phyloP scores from a whole-genome alignment of 2,329 filamentous ascomycete genomes.

The Colletotrichum gloeosporioides region DNA sequence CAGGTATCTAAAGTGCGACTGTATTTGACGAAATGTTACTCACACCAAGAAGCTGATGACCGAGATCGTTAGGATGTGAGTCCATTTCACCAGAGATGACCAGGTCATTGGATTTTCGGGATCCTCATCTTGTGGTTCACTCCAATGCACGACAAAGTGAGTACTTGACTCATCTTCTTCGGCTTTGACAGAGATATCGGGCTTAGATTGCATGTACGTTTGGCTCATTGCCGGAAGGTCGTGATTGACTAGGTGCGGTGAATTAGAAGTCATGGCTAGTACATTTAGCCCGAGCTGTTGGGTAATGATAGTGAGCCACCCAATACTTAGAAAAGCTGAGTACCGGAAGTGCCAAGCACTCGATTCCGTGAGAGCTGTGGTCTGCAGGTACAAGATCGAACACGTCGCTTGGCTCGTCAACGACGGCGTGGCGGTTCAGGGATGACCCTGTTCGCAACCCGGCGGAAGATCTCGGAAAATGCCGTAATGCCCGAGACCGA shows the following conservation, averaged over 20 bases:
- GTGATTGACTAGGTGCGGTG: neutral
- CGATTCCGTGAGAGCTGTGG: neutral
- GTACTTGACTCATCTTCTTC: no score
- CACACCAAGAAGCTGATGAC: slow-evolving; percentile 46
- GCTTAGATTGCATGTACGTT: neutral
- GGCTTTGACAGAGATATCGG: neutral
- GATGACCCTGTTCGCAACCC: neutral
- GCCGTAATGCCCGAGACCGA: neutral
- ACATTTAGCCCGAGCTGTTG: neutral
- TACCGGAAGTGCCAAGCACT: neutral
- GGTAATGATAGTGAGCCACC: neutral
- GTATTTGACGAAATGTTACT: slow-evolving; percentile 44
- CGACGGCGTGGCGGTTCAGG: neutral
- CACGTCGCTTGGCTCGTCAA: neutral
- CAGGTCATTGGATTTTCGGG: slow-evolving; percentile 59
- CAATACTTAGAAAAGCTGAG: neutral
- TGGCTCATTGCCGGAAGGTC: neutral
- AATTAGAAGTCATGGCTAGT: neutral
- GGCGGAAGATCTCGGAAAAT: neutral
- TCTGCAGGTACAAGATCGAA: neutral
- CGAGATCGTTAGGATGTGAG: slow-evolving; percentile 50
- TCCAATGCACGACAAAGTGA: neutral
- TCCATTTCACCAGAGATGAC: slow-evolving; percentile 40
- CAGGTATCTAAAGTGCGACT: slow-evolving; percentile 33
- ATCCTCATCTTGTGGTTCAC: slow-evolving; percentile 39